Base-by-base conservation (phyloP, 2,329 filamentous ascomycete species). In the Sclerotinia sclerotiorum region DNA sequence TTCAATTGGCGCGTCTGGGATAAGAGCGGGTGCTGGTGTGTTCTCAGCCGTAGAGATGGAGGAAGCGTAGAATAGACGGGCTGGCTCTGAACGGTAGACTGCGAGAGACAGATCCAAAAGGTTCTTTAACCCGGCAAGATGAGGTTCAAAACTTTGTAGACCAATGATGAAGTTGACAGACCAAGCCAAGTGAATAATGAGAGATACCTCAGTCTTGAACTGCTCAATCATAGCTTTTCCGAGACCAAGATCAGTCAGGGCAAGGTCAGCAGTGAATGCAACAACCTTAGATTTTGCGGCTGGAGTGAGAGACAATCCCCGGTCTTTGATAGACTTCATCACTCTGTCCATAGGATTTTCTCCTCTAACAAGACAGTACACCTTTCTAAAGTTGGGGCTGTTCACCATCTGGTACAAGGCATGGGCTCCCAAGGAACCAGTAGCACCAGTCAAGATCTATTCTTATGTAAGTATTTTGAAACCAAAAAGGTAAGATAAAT, bases 401-500 rank as follows among this genome's bases (percentile, higher is more conserved):
- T 82, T 80, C 1, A 85, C 83, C 19, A 91, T 82, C n/a, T 87
- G 83, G 4, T 84, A 82, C 1, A 87, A 80, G 1, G 89, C 79
- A 71, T 89, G 87, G 0, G 85, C 82, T 1, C 89, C 89, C 0
- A 91, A 80, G 1, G 87, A 88, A 0, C 89, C 89, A 0, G 89
- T 91, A 0, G 84, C 84, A 1, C 89, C 89, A 0, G 88, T 91
- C 4, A 91, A 76, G 1, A 88, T 77, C 76, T 80, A 48, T 32
- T 64, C 5, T 54, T 46, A 46, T 60, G 54, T 64, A 32, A 62
- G 39, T n/a, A 71, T 55, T 60, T 35, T 69, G 61, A 65, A 32
- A 69, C 68, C n/a, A 15, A 7, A 10, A 64, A 19, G 27, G 19
- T 48, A 24, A 24, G 21, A 44, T n/a, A 46, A 29, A 39, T 29